Evolutionary conservation across 768 basidiomycete species (phyloP).

Genomic region (Filobasidium floriforme): DNA sequence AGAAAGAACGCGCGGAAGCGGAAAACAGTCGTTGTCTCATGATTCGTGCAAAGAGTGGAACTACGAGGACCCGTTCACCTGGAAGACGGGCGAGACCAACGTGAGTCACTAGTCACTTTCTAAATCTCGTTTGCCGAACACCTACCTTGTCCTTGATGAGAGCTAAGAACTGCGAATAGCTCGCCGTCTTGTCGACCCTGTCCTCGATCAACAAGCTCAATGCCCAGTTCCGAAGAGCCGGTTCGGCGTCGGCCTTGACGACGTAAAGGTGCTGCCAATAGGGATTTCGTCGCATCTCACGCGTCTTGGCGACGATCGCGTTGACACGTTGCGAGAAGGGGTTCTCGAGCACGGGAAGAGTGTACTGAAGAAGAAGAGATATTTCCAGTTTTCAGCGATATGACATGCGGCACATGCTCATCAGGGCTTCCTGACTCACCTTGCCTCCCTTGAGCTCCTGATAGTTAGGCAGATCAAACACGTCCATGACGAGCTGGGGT

Average conservation of each 20-base stretch:
- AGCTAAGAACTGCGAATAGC: slow-evolving; percentile 89
- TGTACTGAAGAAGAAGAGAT: slow-evolving; percentile 52
- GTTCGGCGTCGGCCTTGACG: slow-evolving; percentile 97
- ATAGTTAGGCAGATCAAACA: slow-evolving; percentile 82
- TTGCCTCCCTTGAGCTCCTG: slow-evolving; percentile 88
- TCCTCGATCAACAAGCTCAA: slow-evolving; percentile 90
- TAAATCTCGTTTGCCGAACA: background rate
- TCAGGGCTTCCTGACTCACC: slow-evolving; percentile 48
- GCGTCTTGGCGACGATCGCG: slow-evolving; percentile 84
- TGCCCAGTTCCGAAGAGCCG: slow-evolving; percentile 88
- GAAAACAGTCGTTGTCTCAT: too few species aligned
- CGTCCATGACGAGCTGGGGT: slow-evolving; percentile 87
- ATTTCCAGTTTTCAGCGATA: background rate
- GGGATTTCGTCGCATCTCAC: slow-evolving; percentile 84
- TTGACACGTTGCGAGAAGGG: slow-evolving; percentile 92
- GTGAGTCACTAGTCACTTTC: too few species aligned
- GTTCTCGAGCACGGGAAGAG: slow-evolving; percentile 83
- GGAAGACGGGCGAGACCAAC: too few species aligned
- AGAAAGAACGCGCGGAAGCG: too few species aligned
- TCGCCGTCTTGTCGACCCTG: slow-evolving; percentile 85
- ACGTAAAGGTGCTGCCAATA: slow-evolving; percentile 92
- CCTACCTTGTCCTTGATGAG: slow-evolving; percentile 81
- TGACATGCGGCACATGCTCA: background rate
- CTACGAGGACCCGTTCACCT: slow-evolving; percentile 4
- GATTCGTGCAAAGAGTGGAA: too few species aligned